Conservation (phyloP, 2,329 filamentous ascomycete species). For the Beauveria varroae region DNA sequence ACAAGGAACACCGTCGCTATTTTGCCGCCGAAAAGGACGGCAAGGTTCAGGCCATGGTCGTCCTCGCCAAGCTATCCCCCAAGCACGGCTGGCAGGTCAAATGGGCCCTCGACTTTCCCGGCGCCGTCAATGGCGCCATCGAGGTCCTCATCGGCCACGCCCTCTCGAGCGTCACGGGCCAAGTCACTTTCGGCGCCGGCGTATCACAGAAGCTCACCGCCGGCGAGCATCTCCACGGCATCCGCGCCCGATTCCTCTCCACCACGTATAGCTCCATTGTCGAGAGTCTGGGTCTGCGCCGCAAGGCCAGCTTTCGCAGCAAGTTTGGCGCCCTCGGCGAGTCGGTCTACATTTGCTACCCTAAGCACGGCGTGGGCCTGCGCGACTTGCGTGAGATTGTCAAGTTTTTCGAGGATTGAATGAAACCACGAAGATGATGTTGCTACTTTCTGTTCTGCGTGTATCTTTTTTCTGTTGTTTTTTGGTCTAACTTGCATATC, state of each 20-base stretch:
- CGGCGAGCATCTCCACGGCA: constrained; percentile 73
- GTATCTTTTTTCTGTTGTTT: background rate
- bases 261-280: constrained; percentile 78
- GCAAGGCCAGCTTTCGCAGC: constrained; percentile 83
- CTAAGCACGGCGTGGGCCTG: constrained; percentile 74
- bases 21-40: constrained; percentile 73
- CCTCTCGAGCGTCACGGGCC: constrained; percentile 42
- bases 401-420: constrained; percentile 77
- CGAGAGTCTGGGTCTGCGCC: constrained; percentile 71
- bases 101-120: constrained; percentile 90
- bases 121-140: constrained; percentile 77
- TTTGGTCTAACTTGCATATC: constrained; percentile 1
- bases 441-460: too few relatives aligned
- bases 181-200: constrained; percentile 81
- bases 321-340: constrained; percentile 85
- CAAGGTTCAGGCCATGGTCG: constrained; percentile 67
- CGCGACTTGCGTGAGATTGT: constrained; percentile 78
- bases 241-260: constrained; percentile 72
- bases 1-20: constrained; percentile 76
- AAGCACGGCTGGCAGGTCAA: constrained; percentile 89
- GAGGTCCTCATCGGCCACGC: constrained; percentile 73
- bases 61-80: constrained; percentile 73
- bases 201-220: constrained; percentile 67
- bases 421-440: background rate
- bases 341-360: constrained; percentile 84